Conservation (phyloP, 192 early-diverging fungal species). For the Backusella circina region DNA sequence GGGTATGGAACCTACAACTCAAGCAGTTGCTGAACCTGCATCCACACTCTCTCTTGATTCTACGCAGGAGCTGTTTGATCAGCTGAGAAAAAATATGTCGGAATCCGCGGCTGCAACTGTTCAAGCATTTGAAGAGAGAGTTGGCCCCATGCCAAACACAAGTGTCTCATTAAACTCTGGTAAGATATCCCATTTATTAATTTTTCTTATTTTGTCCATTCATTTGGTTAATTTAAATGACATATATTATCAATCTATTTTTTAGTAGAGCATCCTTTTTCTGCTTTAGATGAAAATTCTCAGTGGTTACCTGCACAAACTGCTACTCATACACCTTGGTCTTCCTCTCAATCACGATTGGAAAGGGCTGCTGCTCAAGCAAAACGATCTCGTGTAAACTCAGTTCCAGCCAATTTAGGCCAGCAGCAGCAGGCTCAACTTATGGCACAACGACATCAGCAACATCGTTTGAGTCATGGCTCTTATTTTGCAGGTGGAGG, state of each 20-base stretch:
- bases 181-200: background rate
- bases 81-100: constrained; percentile 41
- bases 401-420: constrained; percentile 22
- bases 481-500: background rate
- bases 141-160: constrained; percentile 3
- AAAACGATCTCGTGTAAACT: constrained; percentile 22
- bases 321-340: constrained; percentile 6
- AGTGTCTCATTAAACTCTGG: constrained; percentile 7
- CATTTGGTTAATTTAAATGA: background rate
- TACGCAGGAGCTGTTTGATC: constrained; percentile 53
- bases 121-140: constrained; percentile 19
- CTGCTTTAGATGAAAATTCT: background rate
- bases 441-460: constrained; percentile 10
- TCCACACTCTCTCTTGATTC: constrained; percentile 58
- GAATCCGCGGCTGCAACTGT: constrained; percentile 26
- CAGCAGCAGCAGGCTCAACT: constrained; percentile 18
- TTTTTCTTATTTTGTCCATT: background rate
- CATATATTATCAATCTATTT: background rate
- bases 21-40: constrained; percentile 66
- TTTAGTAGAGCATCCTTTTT: background rate
- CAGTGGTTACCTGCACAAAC: background rate
- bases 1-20: constrained; percentile 80
- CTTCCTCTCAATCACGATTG: constrained; percentile 14
- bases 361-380: constrained; percentile 10
- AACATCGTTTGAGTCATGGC: constrained; percentile 14